Conservation (phyloP, 768 basidiomycete species). For the Podaxis sp. region DNA sequence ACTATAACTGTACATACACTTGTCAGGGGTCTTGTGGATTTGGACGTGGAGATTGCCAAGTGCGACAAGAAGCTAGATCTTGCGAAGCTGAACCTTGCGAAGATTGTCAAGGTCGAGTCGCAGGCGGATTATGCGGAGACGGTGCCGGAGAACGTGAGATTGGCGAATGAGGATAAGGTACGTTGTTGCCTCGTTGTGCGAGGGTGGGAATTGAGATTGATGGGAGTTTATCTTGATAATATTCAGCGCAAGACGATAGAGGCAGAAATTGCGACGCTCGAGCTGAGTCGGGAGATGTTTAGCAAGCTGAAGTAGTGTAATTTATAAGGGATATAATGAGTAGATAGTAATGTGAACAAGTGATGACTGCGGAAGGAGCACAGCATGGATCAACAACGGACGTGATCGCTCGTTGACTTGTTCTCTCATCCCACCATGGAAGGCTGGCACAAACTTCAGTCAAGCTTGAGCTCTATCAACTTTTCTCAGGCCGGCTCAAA, state of each 20-base stretch:
- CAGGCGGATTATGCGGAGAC: conserved; percentile 78
- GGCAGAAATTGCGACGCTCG: conserved; percentile 16
- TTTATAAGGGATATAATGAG: background rate
- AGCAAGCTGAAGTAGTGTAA: conserved; percentile 15
- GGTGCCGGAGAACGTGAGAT: conserved; percentile 75
- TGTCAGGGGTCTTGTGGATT: conserved; percentile 90
- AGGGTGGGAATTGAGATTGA: background rate
- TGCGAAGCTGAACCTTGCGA: conserved; percentile 65
- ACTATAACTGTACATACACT: conserved; percentile 79
- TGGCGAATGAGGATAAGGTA: conserved; percentile 82
- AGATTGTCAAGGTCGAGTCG: conserved; percentile 69
- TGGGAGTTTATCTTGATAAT: background rate
- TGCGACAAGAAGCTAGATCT: conserved; percentile 87
- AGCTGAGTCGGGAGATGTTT: conserved; percentile 16
- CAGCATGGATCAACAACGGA: conserved; percentile 1
- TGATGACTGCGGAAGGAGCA: background rate
- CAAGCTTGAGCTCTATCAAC: conserved; percentile 64
- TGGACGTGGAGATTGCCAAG: conserved; percentile 85
- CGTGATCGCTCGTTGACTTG: background rate
- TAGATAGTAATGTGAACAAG: background rate
- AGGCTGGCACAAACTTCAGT: conserved; percentile 67
- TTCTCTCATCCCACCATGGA: conserved; percentile 38
- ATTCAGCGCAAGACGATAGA: conserved; percentile 13
- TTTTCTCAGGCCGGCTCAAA: conserved; percentile 73
- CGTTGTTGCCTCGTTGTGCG: conserved; percentile 17